Evolutionary conservation across 1,284 basidiomycete genomes (phyloP), one percentile per base, ranked within the genome.

Genomic region (Heterobasidion occidentale): DNA sequence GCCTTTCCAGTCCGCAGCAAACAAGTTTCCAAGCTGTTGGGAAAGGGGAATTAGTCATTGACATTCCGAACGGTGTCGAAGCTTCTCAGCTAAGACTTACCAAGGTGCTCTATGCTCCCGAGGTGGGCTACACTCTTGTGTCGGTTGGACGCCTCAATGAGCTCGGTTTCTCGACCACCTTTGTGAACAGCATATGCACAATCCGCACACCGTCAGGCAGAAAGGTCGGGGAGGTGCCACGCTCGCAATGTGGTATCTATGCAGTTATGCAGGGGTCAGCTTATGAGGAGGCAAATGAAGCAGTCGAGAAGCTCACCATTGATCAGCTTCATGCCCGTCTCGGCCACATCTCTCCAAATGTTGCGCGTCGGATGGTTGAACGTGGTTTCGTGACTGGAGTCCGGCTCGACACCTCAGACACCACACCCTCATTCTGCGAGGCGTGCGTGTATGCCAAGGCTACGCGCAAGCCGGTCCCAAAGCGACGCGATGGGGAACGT

Each of bases 121-220:
- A 68, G 3, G 66, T 73, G 7, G 66, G 66, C 0, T 70, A 71
- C 45, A 74, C 67, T 0, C 60, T 75, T 0, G 59, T 75, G 1
- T 76, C 70, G 0, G 64, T 75, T 44, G 65, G 71, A 1, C 53
- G 56, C 7, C 65, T 76, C 11, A 68, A 73, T 19, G 60, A 73
- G 7, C 55, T 58, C 0, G 69, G 74, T 0, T 70, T 67, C 49
- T 54, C 55, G 0, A 57, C 58, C 0, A 68, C 60, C 0, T 75
- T 76, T 55, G 57, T 57, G 1, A 51, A 61, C 33, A 66, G 38
- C 6, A 2, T 12, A n/a, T 42, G 38, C n/a, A 42, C 38, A 2
- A 42, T 42, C 38, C 2, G 12, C 12, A n/a, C 11, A 11, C 38
- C 38, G 6, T 11, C 11, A 12, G 38, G 38, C 38, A n/a, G 3